Conservation (phyloP, 2,329 filamentous ascomycete species). For the Fusarium beomiforme region DNA sequence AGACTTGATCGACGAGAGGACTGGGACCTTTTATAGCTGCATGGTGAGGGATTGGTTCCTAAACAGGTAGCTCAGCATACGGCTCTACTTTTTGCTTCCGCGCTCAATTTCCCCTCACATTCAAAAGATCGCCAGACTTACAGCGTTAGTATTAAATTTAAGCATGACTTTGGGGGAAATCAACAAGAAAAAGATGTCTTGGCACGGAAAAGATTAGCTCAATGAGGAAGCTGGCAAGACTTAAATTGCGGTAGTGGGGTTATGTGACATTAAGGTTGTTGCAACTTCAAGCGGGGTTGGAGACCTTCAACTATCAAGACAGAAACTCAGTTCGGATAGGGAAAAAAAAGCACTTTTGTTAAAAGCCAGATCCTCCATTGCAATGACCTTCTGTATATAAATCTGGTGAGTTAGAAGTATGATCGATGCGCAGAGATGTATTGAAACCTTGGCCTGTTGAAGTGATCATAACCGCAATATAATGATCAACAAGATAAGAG, state of each 20-base stretch:
- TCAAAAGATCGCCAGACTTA: not conserved
- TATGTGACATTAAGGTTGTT: constrained; percentile 12
- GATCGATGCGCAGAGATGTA: too few relatives aligned
- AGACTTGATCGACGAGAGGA: not conserved
- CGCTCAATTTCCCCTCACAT: not conserved
- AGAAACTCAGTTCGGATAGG: rapidly evolving
- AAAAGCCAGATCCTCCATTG: too few relatives aligned
- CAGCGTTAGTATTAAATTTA: not conserved
- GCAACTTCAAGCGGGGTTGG: constrained; percentile 5
- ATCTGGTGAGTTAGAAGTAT: rapidly evolving
- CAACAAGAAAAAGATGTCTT: constrained; percentile 12
- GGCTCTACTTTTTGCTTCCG: constrained; percentile 27
- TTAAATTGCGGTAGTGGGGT: constrained; percentile 3
- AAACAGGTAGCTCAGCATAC: constrained; percentile 1
- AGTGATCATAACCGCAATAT: not conserved
- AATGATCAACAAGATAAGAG: constrained; percentile 20
- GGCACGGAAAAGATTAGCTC: constrained; percentile 24
- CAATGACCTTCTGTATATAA: too few relatives aligned
- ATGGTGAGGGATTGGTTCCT: not conserved
- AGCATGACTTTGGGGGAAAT: constrained; percentile 7
- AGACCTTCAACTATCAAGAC: not conserved
- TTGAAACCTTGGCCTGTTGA: too few relatives aligned
- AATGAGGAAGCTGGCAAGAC: constrained; percentile 28
- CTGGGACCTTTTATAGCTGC: constrained; percentile 8
- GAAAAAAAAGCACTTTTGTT: too few relatives aligned